phyloP scores from a whole-genome alignment of 2,329 filamentous ascomycete species.

The Penicillium olsonii region DNA sequence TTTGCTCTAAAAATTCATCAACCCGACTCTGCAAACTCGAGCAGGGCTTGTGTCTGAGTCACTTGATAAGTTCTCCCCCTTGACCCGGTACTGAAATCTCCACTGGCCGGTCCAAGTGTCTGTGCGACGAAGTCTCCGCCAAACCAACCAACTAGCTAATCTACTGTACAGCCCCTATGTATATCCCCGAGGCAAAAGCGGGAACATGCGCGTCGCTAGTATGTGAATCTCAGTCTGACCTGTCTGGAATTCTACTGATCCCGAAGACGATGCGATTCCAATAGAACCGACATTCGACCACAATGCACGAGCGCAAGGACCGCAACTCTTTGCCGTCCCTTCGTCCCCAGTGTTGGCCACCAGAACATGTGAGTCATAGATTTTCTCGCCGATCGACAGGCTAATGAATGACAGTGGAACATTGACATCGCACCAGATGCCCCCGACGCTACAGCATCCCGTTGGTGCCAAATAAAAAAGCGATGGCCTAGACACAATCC shows the following conservation, averaged over 20 bases:
- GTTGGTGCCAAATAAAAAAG: not conserved
- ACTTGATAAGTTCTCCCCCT: not conserved
- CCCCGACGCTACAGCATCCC: not conserved
- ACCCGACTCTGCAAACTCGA: not conserved
- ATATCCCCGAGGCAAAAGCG: not conserved
- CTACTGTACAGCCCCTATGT: not conserved
- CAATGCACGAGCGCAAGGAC: not conserved
- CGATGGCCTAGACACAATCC: not conserved
- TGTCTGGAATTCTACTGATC: not conserved
- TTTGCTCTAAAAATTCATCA: not conserved
- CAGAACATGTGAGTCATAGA: not conserved
- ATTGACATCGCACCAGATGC: not conserved
- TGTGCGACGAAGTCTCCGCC: not conserved
- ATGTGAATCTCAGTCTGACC: not conserved
- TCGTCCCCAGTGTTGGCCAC: not conserved
- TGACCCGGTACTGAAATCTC: not conserved
- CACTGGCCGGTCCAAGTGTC: not conserved
- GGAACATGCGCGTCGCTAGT: not conserved
- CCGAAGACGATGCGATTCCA: not conserved
- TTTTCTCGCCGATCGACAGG: not conserved
- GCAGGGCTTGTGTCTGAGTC: not conserved
- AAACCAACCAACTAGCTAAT: not conserved
- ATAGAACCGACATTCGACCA: not conserved
- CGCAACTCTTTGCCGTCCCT: conserved; percentile 1
- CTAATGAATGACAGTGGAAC: not conserved